These are phyloP conservation scores for Buxus sempervirens DNA, from an alignment of 164 flowering plant species.

Conservation along the genomic window DNA sequence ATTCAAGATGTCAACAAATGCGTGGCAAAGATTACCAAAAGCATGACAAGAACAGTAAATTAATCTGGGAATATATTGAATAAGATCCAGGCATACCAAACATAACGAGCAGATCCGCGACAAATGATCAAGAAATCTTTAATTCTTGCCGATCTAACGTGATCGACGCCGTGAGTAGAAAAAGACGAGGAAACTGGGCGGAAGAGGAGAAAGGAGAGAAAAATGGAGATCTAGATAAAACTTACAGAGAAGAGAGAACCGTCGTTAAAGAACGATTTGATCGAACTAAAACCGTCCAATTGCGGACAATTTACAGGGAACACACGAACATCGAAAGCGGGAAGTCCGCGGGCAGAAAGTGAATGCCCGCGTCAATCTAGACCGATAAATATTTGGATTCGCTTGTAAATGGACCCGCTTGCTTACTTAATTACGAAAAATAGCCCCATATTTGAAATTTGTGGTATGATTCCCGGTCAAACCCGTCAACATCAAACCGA, in stretches of 20 bases:
- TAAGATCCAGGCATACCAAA: not conserved
- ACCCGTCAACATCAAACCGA: no score
- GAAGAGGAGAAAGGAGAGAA: not conserved
- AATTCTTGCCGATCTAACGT: not conserved
- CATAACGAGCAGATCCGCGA: not conserved
- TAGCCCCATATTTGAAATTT: no score
- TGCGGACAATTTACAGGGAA: not conserved
- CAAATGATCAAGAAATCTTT: not conserved
- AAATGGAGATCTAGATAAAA: not conserved
- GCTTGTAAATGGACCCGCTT: not conserved
- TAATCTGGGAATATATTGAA: not conserved
- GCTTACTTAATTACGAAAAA: not conserved
- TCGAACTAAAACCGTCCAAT: slow-evolving; percentile 10
- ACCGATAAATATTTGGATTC: not conserved
- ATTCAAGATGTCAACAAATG: no score
- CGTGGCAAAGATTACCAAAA: no score
- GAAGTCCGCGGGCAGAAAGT: slow-evolving; percentile 13
- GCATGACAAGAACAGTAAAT: no score
- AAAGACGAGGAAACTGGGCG: not conserved
- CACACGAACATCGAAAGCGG: slow-evolving; percentile 16
- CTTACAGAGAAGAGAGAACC: no score
- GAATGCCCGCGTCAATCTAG: not conserved
- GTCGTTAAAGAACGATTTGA: not conserved
- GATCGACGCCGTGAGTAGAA: not conserved
- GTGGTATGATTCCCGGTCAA: no score